Percentiles rank a stretch among this genome's conserved stretches.
Conservation (phyloP, 352 stramenopile species). For the Phytophthora cactorum region DNA sequence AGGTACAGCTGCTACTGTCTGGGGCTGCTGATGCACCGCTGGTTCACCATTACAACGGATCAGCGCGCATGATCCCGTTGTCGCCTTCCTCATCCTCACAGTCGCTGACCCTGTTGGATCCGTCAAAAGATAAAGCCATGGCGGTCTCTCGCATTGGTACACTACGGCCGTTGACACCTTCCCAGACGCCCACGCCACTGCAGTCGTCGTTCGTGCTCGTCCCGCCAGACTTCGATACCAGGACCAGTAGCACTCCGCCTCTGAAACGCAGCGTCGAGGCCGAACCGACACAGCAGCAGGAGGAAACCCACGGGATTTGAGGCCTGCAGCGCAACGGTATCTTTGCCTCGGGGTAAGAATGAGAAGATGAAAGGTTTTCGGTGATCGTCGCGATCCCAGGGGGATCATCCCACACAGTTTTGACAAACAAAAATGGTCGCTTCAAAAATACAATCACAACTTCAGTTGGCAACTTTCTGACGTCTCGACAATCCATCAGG, state of each 20-base stretch:
- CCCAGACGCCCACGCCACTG: conserved; percentile 16
- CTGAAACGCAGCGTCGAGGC: conserved; percentile 1
- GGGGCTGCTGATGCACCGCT: conserved; percentile 35
- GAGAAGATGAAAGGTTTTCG: conserved; percentile 9
- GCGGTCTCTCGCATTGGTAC: conserved; percentile 30
- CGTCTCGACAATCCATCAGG: background rate
- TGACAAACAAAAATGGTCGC: background rate
- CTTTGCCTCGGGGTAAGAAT: background rate
- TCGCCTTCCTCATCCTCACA: conserved; percentile 18
- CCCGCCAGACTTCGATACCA: conserved; percentile 12
- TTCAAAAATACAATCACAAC: background rate
- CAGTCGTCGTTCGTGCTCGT: conserved; percentile 64
- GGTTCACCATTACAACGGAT: conserved; percentile 6
- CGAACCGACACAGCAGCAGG: background rate
- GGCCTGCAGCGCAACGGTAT: conserved; percentile 1
- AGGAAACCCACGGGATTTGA: conserved; percentile 6
- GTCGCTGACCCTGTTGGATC: conserved; percentile 8
- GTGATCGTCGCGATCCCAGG: conserved; percentile 7
- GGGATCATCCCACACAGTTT: background rate
- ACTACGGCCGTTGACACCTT: conserved; percentile 31
- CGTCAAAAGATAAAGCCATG: conserved; percentile 7
- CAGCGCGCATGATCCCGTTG: conserved; percentile 10
- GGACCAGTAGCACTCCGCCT: too few relatives aligned
- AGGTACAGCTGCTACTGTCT: conserved; percentile 68
- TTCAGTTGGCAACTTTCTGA: background rate